These are phyloP conservation scores for Cucurbita moschata DNA, from an alignment of 306 rosid species.

Conservation along the genomic window DNA sequence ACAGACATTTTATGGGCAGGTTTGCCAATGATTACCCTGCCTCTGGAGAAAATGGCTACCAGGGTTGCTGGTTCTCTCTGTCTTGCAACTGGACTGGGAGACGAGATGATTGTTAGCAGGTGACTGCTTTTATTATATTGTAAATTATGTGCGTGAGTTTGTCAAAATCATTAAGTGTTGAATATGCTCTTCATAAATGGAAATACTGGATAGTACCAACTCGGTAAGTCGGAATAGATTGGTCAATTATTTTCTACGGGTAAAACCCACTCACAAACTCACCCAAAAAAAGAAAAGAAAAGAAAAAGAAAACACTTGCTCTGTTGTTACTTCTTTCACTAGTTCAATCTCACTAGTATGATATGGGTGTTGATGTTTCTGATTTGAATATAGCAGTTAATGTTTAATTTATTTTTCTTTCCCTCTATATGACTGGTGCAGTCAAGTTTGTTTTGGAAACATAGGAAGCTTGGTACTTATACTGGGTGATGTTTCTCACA, in stretches of 20 bases:
- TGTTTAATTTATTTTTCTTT: not conserved
- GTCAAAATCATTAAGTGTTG: not conserved
- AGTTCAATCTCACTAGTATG: not conserved
- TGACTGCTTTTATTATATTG: not conserved
- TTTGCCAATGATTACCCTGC: conserved; percentile 88
- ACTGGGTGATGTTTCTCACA: not conserved
- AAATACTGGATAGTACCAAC: not conserved
- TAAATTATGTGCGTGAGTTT: not conserved
- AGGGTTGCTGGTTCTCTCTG: conserved; percentile 98
- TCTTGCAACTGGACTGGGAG: conserved; percentile 82
- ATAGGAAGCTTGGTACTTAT: not conserved
- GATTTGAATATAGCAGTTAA: not conserved
- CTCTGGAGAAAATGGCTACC: conserved; percentile 97
- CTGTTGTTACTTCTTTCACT: not conserved
- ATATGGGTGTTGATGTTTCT: not conserved
- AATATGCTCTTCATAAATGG: not conserved
- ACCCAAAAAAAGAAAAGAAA: not conserved
- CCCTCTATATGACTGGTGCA: not conserved
- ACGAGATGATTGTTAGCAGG: conserved; percentile 95
- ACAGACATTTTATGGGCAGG: conserved; percentile 98
- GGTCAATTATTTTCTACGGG: not conserved
- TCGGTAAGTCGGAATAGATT: not conserved
- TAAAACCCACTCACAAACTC: not conserved
- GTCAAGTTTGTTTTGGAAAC: not conserved
- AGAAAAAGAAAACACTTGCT: not conserved